Evolutionary conservation across 169 alveolate species (phyloP), one percentile per base, ranked within the genome.

Genomic region (Plasmodium blacklocki): DNA sequence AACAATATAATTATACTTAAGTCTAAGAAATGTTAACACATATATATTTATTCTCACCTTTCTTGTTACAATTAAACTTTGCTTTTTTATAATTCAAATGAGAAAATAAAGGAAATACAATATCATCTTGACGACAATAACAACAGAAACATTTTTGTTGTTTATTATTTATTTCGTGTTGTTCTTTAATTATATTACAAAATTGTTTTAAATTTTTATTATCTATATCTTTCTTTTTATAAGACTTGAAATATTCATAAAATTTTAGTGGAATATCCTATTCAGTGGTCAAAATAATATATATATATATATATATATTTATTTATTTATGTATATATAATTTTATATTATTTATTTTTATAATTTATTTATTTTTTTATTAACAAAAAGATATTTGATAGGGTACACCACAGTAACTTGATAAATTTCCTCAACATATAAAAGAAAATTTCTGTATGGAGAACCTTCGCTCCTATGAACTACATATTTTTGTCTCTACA

Each of bases 401-500:
- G 90, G 90, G 50, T 80, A 80, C 7, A 80, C 29, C 49, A 80
- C 90, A 50, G 80, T 67, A 2, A 73, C 32, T 47, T 68, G 68
- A 8, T 80, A 60, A 56, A 80, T 60, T 73, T 80, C 90, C 39
- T 80, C 90, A 15, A 80, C 73, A 64, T 80, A 80, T 18, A 80
- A 62, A 26, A 80, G 23, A 50, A 80, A 80, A 39, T 73, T 80
- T 66, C 19, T 67, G 59, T 67, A 80, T 58, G 90, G 64, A 15
- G 90, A 80, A 9, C 23, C 90, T 26, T 58, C 90, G 2, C 59
- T 29, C 56, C 90, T 67, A 23, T 56, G 73, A 80, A 80, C 56
- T 52, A 80, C 85, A 72, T 56, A 80, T 80, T 80, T 80, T 29
- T 80, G 90, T 49, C 56, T 80, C 90, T 80, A 74, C 56, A 32